phyloP scores from a whole-genome alignment of 202 grass and related monocot species.

The Schoenoplectus triqueter region DNA sequence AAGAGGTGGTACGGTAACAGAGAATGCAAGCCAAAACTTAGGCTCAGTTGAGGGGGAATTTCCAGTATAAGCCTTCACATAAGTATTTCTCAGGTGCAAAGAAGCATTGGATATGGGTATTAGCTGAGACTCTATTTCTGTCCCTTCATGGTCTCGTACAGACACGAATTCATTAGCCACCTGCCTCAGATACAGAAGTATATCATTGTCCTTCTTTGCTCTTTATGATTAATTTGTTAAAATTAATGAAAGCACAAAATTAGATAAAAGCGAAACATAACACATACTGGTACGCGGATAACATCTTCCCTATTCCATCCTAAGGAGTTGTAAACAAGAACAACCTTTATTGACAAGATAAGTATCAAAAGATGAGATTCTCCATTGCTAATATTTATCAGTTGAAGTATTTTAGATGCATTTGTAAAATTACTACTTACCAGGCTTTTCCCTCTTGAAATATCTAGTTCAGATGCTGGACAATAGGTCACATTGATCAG shows the following conservation, averaged over 20 bases:
- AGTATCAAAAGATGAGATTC: background rate
- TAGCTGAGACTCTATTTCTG: constrained; percentile 56
- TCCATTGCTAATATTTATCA: background rate
- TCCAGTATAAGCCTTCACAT: constrained; percentile 48
- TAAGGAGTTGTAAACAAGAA: constrained; percentile 60
- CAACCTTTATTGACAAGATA: constrained; percentile 43
- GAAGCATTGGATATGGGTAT: constrained; percentile 46
- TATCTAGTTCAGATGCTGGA: constrained; percentile 51
- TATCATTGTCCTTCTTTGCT: background rate
- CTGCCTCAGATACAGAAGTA: constrained; percentile 38
- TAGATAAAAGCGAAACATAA: constrained; percentile 14
- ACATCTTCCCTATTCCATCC: constrained; percentile 61
- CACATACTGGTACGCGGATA: constrained; percentile 49
- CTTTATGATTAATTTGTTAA: constrained; percentile 12
- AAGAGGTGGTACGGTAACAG: constrained; percentile 44
- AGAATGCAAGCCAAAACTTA: constrained; percentile 59
- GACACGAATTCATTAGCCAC: constrained; percentile 42
- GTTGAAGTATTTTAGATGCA: background rate
- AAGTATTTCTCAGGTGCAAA: constrained; percentile 37
- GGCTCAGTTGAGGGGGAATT: constrained; percentile 39
- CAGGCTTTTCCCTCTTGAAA: constrained; percentile 44
- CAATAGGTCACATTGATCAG: constrained; percentile 61
- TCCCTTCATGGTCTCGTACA: constrained; percentile 54
- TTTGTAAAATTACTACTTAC: constrained; percentile 30
- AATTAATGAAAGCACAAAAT: constrained; percentile 9